These are phyloP conservation scores for Aspergillus pseudoglaucus DNA, from an alignment of 2,329 filamentous ascomycete species.

Conservation along the genomic window DNA sequence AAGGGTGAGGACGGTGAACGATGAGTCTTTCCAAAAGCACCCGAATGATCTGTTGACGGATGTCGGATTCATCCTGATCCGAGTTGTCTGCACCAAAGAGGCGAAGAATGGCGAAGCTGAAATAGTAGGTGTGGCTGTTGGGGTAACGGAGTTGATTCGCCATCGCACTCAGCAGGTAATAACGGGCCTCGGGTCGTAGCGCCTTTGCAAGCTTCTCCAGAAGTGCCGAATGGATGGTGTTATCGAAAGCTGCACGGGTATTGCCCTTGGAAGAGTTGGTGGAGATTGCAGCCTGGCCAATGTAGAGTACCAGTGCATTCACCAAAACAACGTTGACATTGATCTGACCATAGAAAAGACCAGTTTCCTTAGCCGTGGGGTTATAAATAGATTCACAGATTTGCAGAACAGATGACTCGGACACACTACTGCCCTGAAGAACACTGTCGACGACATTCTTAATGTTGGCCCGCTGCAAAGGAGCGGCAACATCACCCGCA, in stretches of 20 bases:
- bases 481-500: conserved; percentile 53
- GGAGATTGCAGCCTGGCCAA: conserved; percentile 66
- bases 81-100: conserved; percentile 70
- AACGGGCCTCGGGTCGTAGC: conserved; percentile 69
- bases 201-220: conserved; percentile 72
- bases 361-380: conserved; percentile 52
- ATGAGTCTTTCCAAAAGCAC: conserved; percentile 82
- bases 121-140: conserved; percentile 86
- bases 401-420: conserved; percentile 64
- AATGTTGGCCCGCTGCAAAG: conserved; percentile 45
- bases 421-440: conserved; percentile 53
- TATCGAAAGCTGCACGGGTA: conserved; percentile 54
- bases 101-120: conserved; percentile 76
- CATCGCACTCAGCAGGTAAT: conserved; percentile 77
- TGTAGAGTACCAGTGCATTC: conserved; percentile 75
- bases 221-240: conserved; percentile 62
- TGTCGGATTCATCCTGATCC: conserved; percentile 66
- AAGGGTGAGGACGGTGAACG: conserved; percentile 87
- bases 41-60: conserved; percentile 85
- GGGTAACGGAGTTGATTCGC: conserved; percentile 88
- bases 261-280: conserved; percentile 53
- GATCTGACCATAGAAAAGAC: conserved; percentile 61
- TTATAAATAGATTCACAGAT: conserved; percentile 67
- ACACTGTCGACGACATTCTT: conserved; percentile 48
- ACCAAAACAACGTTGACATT: conserved; percentile 65